Evolutionary conservation across 2,329 filamentous ascomycete species (phyloP), one percentile per base, ranked within the genome.

Genomic region (Xylaria multiplex): DNA sequence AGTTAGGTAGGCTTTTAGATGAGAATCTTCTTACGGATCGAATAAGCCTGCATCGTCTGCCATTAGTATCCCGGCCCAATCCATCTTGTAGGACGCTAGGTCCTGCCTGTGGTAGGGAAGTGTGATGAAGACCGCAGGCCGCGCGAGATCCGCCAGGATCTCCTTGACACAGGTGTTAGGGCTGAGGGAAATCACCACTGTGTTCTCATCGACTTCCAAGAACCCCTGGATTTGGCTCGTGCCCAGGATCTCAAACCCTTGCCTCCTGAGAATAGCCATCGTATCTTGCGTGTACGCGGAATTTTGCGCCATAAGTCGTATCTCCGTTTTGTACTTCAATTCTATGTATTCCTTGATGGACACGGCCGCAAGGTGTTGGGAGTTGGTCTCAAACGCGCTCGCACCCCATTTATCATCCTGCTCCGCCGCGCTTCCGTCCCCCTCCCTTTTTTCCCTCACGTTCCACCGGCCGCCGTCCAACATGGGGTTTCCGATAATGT

Each of bases 171-270:
- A 19, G 4, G 35, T n/a, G 6, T n/a, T 9, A 14, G 30, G 22
- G n/a, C 27, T 14, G 9, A 46, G 19, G 14, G 24, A 22, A 27
- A 66, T 37, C 3, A 62, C 64, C 14, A 66, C 2, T 14, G 64
- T 49, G 7, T 66, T 66, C 14, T 59, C 53, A 16, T 66, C 59
- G 9, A 66, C 59, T 40, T 62, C 59, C 3, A 66, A n/a, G 32
- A 66, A 62, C 3, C 64, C 59, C 1, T 54, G 22, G n/a, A 62
- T 40, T 7, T 59, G 59, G 46, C 42, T 16, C 27, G 2, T 7
- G 1, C 53, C 64, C 19, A 62, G 11, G 8, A 63, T 19, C 40
- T 58, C 40, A 13, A 63, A 66, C 6, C 42, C 59, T 4, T 35
- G 5, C 2, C 11, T 2, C 32, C 49, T 14, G 4, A 62, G 54